Conservation (phyloP, 768 basidiomycete genomes). For the Vararia minispora region DNA sequence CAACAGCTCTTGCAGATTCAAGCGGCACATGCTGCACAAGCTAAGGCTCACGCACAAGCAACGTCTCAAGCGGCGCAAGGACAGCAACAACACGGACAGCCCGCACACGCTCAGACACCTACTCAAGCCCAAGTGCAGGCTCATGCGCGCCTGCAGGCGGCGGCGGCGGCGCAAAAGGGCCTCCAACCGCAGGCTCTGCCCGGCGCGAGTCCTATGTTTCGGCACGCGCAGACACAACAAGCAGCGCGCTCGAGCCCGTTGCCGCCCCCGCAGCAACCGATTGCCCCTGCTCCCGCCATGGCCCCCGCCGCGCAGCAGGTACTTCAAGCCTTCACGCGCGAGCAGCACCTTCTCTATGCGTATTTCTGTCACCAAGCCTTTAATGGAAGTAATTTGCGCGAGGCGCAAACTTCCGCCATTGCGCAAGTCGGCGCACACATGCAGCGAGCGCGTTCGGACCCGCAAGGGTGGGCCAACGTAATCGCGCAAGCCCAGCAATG, state of each 20-base stretch:
- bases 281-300: too few relatives aligned
- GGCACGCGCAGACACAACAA: too few relatives aligned
- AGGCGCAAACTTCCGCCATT: too few relatives aligned
- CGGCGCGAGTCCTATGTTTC: slow-evolving; percentile 18
- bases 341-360: too few relatives aligned
- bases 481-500: slow-evolving; percentile 2
- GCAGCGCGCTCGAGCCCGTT: too few relatives aligned
- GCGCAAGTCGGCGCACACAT: too few relatives aligned
- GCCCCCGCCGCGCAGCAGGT: too few relatives aligned
- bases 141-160: slow-evolving; percentile 11
- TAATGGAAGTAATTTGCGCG: too few relatives aligned
- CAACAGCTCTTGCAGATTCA: slow-evolving; percentile 21
- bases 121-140: slow-evolving; percentile 11
- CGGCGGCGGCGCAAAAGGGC: slow-evolving; percentile 8
- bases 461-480: not conserved
- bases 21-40: slow-evolving; percentile 21
- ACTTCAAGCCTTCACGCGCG: too few relatives aligned
- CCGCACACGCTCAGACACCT: not conserved
- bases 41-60: slow-evolving; percentile 26
- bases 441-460: too few relatives aligned
- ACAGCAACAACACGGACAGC: slow-evolving; percentile 20
- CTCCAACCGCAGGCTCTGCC: slow-evolving; percentile 17
- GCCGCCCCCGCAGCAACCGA: too few relatives aligned
- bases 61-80: slow-evolving; percentile 24
- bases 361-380: too few relatives aligned